These are phyloP conservation scores for Cochlearia excelsa DNA, from an alignment of 345 rosid genomes.

Conservation along the genomic window DNA sequence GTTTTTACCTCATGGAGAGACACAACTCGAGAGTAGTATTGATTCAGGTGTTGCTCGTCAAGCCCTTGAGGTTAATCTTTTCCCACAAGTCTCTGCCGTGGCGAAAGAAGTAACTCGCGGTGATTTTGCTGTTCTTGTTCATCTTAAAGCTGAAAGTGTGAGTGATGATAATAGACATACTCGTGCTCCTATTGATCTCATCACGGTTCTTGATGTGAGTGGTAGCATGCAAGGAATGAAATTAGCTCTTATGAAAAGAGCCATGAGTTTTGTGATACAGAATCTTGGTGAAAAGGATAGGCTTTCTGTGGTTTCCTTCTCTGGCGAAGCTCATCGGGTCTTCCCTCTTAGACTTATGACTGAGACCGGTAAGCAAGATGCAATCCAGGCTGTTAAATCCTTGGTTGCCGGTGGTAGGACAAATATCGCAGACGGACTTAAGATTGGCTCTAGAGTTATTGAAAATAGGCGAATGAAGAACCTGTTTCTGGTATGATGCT, in stretches of 20 bases:
- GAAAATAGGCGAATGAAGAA: slow-evolving; percentile 70
- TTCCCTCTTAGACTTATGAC: slow-evolving; percentile 77
- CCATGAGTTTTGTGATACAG: slow-evolving; percentile 87
- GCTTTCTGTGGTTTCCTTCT: slow-evolving; percentile 85
- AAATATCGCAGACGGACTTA: slow-evolving; percentile 84
- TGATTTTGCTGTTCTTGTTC: slow-evolving; percentile 75
- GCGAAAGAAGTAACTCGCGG: slow-evolving; percentile 39
- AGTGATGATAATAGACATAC: slow-evolving; percentile 31
- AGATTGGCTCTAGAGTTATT: slow-evolving; percentile 72
- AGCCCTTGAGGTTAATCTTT: slow-evolving; percentile 28
- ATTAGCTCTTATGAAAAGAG: slow-evolving; percentile 73
- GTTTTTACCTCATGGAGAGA: slow-evolving; percentile 35
- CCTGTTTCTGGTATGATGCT: slow-evolving; percentile 78
- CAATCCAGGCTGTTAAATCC: slow-evolving; percentile 71
- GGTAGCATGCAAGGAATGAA: slow-evolving; percentile 93
- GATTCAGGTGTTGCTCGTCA: slow-evolving; percentile 24
- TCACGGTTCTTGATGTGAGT: slow-evolving; percentile 91
- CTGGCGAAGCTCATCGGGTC: slow-evolving; percentile 67
- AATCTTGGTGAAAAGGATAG: slow-evolving; percentile 81
- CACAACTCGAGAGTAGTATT: slow-evolving; percentile 8
- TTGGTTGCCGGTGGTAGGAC: slow-evolving; percentile 77
- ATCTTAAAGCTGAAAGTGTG: slow-evolving; percentile 69
- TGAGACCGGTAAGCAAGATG: slow-evolving; percentile 64
- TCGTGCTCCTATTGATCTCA: slow-evolving; percentile 84
- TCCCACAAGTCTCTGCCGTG: slow-evolving; percentile 46